phyloP scores from a whole-genome alignment of 768 basidiomycete genomes.

The Suillus subalutaceus region DNA sequence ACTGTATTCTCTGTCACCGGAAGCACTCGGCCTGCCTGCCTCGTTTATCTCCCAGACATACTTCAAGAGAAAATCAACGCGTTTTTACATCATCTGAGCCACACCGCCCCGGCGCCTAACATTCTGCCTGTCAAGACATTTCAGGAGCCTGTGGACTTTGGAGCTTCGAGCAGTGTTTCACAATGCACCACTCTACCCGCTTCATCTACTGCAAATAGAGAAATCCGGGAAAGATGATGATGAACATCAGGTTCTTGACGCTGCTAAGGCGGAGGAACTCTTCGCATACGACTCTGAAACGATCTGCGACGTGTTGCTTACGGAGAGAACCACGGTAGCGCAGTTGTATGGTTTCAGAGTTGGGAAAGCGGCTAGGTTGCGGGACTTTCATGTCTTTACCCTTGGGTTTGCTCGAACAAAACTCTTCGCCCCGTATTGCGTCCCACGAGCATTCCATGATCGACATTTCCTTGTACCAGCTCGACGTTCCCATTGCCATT shows the following conservation, averaged over 20 bases:
- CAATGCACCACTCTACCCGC: conserved; percentile 39
- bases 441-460: conserved; percentile 60
- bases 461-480: conserved; percentile 58
- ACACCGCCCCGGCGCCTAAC: conserved; percentile 33
- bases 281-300: conserved; percentile 55
- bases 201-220: conserved; percentile 51
- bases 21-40: conserved; percentile 54
- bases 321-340: conserved; percentile 68
- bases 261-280: conserved; percentile 50
- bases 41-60: conserved; percentile 67
- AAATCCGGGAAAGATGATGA: conserved; percentile 43
- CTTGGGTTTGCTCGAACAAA: conserved; percentile 50
- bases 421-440: conserved; percentile 46
- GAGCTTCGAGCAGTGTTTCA: conserved; percentile 40
- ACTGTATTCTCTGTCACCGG: conserved; percentile 62
- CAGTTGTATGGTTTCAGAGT: conserved; percentile 77
- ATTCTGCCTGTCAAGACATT: conserved; percentile 49
- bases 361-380: conserved; percentile 66
- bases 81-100: conserved; percentile 61
- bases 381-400: conserved; percentile 61
- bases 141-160: conserved; percentile 58
- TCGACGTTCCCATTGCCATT: conserved; percentile 64
- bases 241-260: conserved; percentile 49
- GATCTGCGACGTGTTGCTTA: conserved; percentile 64
- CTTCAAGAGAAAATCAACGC: conserved; percentile 53